Evolutionary conservation across 768 basidiomycete genomes (phyloP), one percentile per base, ranked within the genome.

Genomic region (Pisolithus microcarpus): DNA sequence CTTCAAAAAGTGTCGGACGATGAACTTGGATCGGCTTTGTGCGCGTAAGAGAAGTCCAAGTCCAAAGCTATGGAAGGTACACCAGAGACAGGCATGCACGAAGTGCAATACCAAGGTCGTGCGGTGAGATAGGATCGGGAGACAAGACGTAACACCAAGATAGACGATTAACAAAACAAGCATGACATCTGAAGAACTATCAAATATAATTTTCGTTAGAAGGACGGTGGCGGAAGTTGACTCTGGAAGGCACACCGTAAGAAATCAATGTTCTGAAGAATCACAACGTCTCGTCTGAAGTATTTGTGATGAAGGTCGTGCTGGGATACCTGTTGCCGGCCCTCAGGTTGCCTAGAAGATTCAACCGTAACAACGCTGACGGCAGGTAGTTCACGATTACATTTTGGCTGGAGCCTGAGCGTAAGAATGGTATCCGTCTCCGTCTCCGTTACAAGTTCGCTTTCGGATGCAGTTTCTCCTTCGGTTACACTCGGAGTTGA

Each of bases 1-100:
- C 74, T 95, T 92, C 59, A 96, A 69, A 64, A 87, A 98, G 66
- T 99, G 96, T 56, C 91, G 72, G 24, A 98, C 96, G 37, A 97
- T 70, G 72, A 87, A 96, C 66, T 93, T 94, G 65, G 70, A 79
- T 65, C 84, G 76, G 57, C 87, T 85, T 68, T 99, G 96, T 1
- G 85, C 88, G 19, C 81, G 81, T 38, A 99, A 75, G 16, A 95
- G 73, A 37, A 85, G 67, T 0, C 96, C 96, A 15, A 98, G 77
- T 1, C 87, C 93, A 56, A 94, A 80, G 30, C 84, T 87, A 66
- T 97, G 91, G 70, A 96, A 82, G 40, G 85, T 64, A 46, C 87
- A 82, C 95, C 96, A 99, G 1, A 71, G 62, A 10, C 92, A 70
- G 0, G 96, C 88, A 58, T 99, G 93, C 0, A 77, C 58, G 62